These are phyloP conservation scores for Sorghum bicolor DNA, from an alignment of 176 grass and related monocot species.

Conservation along the genomic window DNA sequence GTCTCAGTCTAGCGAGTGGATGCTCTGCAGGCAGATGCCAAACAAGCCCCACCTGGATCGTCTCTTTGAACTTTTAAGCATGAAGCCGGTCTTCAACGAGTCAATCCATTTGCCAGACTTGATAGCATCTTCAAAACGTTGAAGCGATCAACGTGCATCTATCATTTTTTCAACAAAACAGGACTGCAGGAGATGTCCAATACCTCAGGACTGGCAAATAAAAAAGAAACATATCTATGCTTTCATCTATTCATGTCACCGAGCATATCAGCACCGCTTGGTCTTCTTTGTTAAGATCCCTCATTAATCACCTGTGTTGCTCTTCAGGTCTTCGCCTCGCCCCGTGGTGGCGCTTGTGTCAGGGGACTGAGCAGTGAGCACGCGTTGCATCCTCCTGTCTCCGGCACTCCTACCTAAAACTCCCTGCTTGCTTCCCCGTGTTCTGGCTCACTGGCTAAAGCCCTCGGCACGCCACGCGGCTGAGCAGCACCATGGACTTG, in stretches of 20 bases:
- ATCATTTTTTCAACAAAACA: no score
- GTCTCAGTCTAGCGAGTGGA: no score
- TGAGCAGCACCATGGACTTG: background rate
- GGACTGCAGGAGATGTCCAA: background rate
- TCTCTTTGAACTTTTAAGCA: no score
- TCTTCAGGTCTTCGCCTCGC: background rate
- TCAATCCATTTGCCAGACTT: no score
- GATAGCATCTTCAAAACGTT: no score
- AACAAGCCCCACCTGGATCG: no score
- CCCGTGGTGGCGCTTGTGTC: background rate
- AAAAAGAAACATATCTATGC: background rate
- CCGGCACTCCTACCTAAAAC: background rate
- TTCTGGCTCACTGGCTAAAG: background rate
- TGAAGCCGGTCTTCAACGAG: no score
- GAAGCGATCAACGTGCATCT: background rate
- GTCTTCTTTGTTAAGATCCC: background rate
- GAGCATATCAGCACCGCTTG: background rate
- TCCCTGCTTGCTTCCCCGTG: background rate
- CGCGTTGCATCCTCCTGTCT: background rate
- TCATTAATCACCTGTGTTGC: background rate
- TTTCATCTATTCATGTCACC: background rate
- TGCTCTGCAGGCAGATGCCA: no score
- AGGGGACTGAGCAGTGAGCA: background rate
- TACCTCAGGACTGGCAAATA: background rate
- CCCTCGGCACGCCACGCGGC: no score